A percentile compares a stretch with the other conserved stretches of the same genome.
These are phyloP conservation scores for Albophoma yamanashiensis DNA, from an alignment of 2,329 filamentous ascomycete species.

Conservation along the genomic window DNA sequence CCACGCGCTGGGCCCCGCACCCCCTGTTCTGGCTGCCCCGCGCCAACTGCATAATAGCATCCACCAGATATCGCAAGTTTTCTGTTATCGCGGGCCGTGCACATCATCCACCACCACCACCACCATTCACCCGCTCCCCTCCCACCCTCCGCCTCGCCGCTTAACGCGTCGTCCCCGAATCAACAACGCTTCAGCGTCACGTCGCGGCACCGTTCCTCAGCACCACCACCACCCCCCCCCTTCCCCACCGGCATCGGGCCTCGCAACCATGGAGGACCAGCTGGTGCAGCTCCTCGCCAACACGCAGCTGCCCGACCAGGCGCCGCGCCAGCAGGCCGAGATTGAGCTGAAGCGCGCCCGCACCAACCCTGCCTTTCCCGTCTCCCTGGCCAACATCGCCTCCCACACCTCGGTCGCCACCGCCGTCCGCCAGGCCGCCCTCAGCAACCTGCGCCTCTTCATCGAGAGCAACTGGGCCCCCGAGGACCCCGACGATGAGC, in stretches of 20 bases:
- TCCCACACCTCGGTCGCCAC: slow-evolving; percentile 62
- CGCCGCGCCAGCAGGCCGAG: slow-evolving; percentile 76
- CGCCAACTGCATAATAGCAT: not conserved
- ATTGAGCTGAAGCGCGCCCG: slow-evolving; percentile 65
- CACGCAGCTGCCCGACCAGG: slow-evolving; percentile 69
- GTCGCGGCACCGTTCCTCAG: slow-evolving; percentile 7
- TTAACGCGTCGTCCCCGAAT: not conserved
- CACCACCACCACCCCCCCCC: not conserved
- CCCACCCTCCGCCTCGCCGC: not conserved
- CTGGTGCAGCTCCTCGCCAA: slow-evolving; percentile 79
- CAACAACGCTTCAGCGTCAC: not conserved
- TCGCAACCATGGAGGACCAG: slow-evolving; percentile 70
- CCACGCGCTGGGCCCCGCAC: not conserved
- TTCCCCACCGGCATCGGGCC: not conserved
- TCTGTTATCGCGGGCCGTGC: not conserved
- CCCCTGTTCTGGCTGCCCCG: not conserved
- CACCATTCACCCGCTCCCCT: not conserved
- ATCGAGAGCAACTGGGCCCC: slow-evolving; percentile 77
- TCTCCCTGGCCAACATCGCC: slow-evolving; percentile 71
- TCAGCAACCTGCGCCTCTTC: slow-evolving; percentile 72
- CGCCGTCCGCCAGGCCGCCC: slow-evolving; percentile 70
- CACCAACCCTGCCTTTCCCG: slow-evolving; percentile 60
- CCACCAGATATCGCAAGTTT: not conserved
- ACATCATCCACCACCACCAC: not conserved
- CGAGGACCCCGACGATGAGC: slow-evolving; percentile 55